These are phyloP conservation scores for Hymenoscyphus salicellus DNA, from an alignment of 2,329 filamentous ascomycete species.

Conservation along the genomic window DNA sequence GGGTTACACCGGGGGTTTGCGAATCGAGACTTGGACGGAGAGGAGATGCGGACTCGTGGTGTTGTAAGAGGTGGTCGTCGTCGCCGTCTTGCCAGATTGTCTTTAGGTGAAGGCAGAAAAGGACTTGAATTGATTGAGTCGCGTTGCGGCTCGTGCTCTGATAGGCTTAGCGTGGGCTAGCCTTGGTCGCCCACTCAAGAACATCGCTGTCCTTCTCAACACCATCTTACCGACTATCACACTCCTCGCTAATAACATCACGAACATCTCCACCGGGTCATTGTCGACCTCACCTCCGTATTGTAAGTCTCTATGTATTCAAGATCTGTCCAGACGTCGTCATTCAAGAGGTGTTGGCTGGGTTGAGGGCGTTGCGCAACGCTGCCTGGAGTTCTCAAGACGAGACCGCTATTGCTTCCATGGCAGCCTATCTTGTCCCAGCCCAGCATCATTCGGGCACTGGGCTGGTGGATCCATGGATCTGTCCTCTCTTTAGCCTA, in stretches of 20 bases:
- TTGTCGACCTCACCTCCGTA: conserved; percentile 26
- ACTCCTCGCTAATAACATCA: conserved; percentile 33
- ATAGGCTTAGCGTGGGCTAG: conserved; percentile 16
- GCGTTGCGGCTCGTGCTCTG: conserved; percentile 10
- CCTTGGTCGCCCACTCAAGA: conserved; percentile 18
- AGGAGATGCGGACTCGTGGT: not conserved
- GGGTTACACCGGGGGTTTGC: not conserved
- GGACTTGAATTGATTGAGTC: conserved; percentile 4
- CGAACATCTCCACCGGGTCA: conserved; percentile 33
- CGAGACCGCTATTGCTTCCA: conserved; percentile 19
- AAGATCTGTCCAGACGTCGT: conserved; percentile 2
- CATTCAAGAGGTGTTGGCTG: not conserved
- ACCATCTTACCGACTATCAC: conserved; percentile 30
- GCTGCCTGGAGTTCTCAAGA: not conserved
- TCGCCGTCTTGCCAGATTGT: conserved; percentile 10
- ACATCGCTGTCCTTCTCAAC: conserved; percentile 27
- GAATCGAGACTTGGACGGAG: not conserved
- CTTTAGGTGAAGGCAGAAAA: conserved; percentile 1
- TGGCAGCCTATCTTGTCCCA: conserved; percentile 27
- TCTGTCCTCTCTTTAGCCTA: conserved; percentile 8
- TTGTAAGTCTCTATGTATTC: conserved; percentile 27
- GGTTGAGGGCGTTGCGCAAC: not conserved
- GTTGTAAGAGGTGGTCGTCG: not conserved
- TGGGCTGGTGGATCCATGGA: conserved; percentile 1
- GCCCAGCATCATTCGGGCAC: conserved; percentile 16